phyloP scores from a whole-genome alignment of 2,329 filamentous ascomycete genomes.

The Penicillium capsulatum region DNA sequence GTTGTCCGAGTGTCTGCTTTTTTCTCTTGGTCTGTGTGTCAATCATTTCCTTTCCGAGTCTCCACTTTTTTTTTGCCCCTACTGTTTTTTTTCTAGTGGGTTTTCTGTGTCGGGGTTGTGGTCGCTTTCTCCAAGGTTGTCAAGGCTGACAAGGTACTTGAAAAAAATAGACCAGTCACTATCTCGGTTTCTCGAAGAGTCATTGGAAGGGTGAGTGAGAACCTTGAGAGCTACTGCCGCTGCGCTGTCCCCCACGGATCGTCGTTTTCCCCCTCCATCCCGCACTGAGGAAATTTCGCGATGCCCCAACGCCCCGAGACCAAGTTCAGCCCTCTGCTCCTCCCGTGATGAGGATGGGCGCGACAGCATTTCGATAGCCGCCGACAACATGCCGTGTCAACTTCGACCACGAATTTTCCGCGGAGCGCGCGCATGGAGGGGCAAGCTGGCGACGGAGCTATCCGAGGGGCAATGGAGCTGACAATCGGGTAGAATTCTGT shows the following conservation, averaged over 20 bases:
- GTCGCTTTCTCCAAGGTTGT: constrained; percentile 30
- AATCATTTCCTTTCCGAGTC: neutral
- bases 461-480: constrained; percentile 4
- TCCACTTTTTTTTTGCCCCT: constrained; percentile 16
- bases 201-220: constrained; percentile 29
- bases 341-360: neutral
- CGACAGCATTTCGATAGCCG: too few species aligned
- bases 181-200: too few species aligned
- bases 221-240: constrained; percentile 1
- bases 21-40: neutral
- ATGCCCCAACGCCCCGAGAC: neutral
- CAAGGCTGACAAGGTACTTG: constrained; percentile 18
- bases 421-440: neutral
- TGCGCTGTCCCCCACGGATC: constrained; percentile 9
- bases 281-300: constrained; percentile 1
- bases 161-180: too few species aligned
- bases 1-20: too few species aligned
- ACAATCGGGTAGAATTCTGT: constrained; percentile 16
- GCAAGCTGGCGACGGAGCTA: too few species aligned
- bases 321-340: neutral
- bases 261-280: constrained; percentile 10
- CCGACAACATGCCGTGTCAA: too few species aligned
- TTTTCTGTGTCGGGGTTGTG: constrained; percentile 25
- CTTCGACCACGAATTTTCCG: too few species aligned
- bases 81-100: constrained; percentile 27